phyloP scores from a whole-genome alignment of 2,329 filamentous ascomycete species.

The Blumeria hordei region DNA sequence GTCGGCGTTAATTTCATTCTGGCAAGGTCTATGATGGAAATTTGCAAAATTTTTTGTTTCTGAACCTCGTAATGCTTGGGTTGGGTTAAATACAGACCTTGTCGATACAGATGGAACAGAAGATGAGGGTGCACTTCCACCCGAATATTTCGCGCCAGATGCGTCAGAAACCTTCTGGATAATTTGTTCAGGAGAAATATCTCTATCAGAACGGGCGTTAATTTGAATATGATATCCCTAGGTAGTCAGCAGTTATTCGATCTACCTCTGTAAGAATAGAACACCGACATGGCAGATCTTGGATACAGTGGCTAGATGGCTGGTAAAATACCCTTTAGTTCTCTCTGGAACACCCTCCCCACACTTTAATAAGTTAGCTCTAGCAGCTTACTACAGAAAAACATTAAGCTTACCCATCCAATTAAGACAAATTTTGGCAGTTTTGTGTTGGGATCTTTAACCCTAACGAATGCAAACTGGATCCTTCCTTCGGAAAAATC shows the following conservation, averaged over 20 bases:
- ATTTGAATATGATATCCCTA: slow-evolving; percentile 92
- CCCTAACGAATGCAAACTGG: slow-evolving; percentile 89
- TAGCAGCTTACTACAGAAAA: background rate
- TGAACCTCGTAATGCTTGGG: slow-evolving; percentile 21
- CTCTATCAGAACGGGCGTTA: slow-evolving; percentile 73
- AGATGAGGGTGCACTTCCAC: slow-evolving; percentile 34
- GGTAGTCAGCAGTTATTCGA: slow-evolving; percentile 4
- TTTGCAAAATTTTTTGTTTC: slow-evolving; percentile 43
- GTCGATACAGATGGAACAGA: slow-evolving; percentile 37
- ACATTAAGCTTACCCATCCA: slow-evolving; percentile 38
- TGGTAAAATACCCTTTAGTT: slow-evolving; percentile 96
- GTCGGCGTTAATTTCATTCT: slow-evolving; percentile 34
- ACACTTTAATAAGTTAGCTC: slow-evolving; percentile 30
- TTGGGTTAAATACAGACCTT: slow-evolving; percentile 82
- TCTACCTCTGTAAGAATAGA: background rate
- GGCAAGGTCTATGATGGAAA: slow-evolving; percentile 31
- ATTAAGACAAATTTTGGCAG: slow-evolving; percentile 86
- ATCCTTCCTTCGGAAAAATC: slow-evolving; percentile 93
- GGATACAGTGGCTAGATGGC: slow-evolving; percentile 68
- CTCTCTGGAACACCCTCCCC: slow-evolving; percentile 94
- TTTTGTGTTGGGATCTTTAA: slow-evolving; percentile 78
- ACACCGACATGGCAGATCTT: slow-evolving; percentile 56
- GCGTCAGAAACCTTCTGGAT: slow-evolving; percentile 86
- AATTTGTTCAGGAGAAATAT: slow-evolving; percentile 69
- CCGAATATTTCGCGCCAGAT: slow-evolving; percentile 82